Conservation (phyloP, 2,329 filamentous ascomycete species). For the Cordyceps pruinosa region DNA sequence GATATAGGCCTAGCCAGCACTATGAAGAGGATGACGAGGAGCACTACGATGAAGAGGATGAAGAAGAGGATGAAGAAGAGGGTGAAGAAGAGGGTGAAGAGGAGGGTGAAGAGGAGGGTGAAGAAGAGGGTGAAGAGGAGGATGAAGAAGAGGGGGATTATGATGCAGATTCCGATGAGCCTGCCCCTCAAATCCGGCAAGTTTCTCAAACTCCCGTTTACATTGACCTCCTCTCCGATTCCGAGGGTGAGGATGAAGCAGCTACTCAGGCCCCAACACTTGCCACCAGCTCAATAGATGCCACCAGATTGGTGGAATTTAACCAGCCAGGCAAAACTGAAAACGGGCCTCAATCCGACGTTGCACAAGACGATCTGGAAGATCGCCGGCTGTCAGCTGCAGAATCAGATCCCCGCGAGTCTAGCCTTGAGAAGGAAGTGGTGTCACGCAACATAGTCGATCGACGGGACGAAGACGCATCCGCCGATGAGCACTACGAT, state of each 20-base stretch:
- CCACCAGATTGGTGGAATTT: background rate
- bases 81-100: slow-evolving; percentile 14
- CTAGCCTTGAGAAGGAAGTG: background rate
- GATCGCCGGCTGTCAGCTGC: background rate
- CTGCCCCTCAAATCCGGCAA: background rate
- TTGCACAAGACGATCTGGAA: background rate
- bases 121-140: slow-evolving; percentile 15
- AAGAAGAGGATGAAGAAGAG: slow-evolving; percentile 14
- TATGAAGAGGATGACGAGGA: slow-evolving; percentile 18
- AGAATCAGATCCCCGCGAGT: background rate
- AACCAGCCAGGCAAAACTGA: background rate
- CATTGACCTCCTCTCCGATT: slow-evolving; percentile 33
- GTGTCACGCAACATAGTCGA: background rate
- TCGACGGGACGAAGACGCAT: background rate
- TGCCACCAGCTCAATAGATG: background rate
- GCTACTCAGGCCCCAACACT: background rate
- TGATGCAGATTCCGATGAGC: slow-evolving; percentile 11
- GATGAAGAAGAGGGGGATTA: slow-evolving; percentile 13
- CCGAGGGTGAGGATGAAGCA: slow-evolving; percentile 23
- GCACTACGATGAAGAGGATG: slow-evolving; percentile 16
- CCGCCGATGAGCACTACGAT: slow-evolving; percentile 2
- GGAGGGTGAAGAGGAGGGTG: slow-evolving; percentile 13
- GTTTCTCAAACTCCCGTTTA: slow-evolving; percentile 24
- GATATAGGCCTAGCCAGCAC: slow-evolving; percentile 8
- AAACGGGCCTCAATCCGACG: background rate